A percentile compares a stretch with the other conserved stretches of the same genome.
phyloP scores from a whole-genome alignment of 352 stramenopile species.

The Phytophthora capsici region DNA sequence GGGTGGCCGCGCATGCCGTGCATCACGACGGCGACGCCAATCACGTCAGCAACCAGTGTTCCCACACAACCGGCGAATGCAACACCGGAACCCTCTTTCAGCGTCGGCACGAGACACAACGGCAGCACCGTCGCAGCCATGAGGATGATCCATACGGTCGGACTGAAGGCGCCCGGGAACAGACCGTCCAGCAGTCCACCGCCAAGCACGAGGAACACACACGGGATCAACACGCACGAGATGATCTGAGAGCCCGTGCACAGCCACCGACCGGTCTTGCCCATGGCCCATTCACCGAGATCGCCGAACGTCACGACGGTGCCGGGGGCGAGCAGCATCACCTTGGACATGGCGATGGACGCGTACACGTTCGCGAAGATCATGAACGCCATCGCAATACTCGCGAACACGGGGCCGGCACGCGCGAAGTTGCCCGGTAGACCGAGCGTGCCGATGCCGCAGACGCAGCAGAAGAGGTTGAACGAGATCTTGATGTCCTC shows the following conservation, averaged over 20 bases:
- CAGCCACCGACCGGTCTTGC: constrained; percentile 46
- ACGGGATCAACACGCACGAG: constrained; percentile 41
- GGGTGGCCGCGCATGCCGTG: constrained; percentile 41
- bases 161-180: constrained; percentile 37
- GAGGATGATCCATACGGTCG: constrained; percentile 46
- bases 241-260: constrained; percentile 46
- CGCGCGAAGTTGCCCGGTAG: constrained; percentile 63
- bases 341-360: constrained; percentile 38
- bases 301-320: constrained; percentile 35
- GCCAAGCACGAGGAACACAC: constrained; percentile 45
- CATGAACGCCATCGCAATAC: constrained; percentile 60
- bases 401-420: constrained; percentile 48
- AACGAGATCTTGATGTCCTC: constrained; percentile 38
- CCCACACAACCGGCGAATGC: constrained; percentile 44
- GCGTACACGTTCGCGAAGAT: constrained; percentile 44
- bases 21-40: constrained; percentile 39
- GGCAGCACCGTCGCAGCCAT: constrained; percentile 49
- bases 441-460: constrained; percentile 64
- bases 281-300: constrained; percentile 38
- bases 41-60: constrained; percentile 50
- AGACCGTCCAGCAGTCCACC: constrained; percentile 40
- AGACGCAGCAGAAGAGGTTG: constrained; percentile 60
- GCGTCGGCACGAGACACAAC: constrained; percentile 34
- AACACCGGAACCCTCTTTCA: constrained; percentile 41
- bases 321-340: constrained; percentile 33